A percentile compares a stretch with the other conserved stretches of the same genome.
Evolutionary conservation across 2,329 filamentous ascomycete genomes (phyloP).

Genomic region (Aspergillus niger): DNA sequence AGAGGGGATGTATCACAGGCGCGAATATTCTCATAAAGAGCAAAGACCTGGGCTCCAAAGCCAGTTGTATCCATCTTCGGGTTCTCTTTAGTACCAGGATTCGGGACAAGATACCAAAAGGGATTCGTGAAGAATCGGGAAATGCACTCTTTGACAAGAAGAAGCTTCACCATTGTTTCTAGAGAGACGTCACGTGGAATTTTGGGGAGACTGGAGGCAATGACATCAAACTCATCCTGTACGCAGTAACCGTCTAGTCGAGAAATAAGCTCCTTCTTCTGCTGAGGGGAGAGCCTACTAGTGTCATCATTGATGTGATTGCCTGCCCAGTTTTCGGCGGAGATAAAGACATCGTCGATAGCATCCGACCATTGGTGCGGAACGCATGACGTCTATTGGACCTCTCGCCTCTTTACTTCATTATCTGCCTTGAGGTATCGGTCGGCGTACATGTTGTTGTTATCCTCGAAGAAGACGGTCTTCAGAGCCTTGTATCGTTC

Average conservation of each 20-base stretch:
- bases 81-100: neutral
- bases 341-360: no score
- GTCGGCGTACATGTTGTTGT: no score
- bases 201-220: neutral
- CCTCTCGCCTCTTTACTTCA: no score
- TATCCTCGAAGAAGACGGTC: no score
- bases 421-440: no score
- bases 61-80: neutral
- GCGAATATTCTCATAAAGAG: neutral
- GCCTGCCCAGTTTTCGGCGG: no score
- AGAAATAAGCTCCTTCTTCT: neutral
- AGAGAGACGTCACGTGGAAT: neutral
- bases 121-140: neutral
- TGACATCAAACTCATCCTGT: neutral
- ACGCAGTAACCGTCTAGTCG: neutral
- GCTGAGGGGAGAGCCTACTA: neutral
- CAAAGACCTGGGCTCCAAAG: neutral
- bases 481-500: no score
- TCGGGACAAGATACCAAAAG: neutral
- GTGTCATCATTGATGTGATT: no score
- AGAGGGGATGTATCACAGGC: neutral
- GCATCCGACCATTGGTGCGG: no score
- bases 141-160: neutral
- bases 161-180: neutral
- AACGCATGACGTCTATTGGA: no score